Evolutionary conservation across 768 basidiomycete species (phyloP).

Genomic region (Boletus tomentosulus): DNA sequence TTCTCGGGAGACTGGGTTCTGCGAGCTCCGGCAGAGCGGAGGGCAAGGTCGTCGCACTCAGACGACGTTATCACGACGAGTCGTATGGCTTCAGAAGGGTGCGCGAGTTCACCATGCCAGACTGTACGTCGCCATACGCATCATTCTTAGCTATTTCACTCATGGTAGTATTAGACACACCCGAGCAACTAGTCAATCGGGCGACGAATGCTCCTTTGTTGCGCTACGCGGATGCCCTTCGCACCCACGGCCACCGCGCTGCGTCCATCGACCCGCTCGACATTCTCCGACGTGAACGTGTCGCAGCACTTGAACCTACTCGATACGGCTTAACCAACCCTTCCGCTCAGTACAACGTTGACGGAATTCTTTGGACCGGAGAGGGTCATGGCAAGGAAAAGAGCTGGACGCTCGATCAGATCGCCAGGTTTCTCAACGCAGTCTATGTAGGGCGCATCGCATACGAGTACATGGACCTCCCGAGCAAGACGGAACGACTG

Average conservation of each 20-base stretch:
- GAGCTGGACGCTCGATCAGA: slow-evolving; percentile 68
- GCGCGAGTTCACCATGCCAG: slow-evolving; percentile 59
- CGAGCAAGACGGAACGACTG: slow-evolving; percentile 76
- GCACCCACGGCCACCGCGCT: slow-evolving; percentile 82
- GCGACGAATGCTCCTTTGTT: slow-evolving; percentile 70
- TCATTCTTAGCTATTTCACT: neutral
- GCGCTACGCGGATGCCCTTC: slow-evolving; percentile 85
- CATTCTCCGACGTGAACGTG: slow-evolving; percentile 76
- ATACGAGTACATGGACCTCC: slow-evolving; percentile 91
- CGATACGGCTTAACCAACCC: slow-evolving; percentile 70
- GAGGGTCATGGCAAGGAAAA: slow-evolving; percentile 22
- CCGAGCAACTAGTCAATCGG: slow-evolving; percentile 63
- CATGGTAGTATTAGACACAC: slow-evolving; percentile 45
- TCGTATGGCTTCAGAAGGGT: slow-evolving; percentile 75
- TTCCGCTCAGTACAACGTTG: slow-evolving; percentile 56
- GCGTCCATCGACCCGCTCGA: slow-evolving; percentile 86
- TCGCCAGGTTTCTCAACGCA: slow-evolving; percentile 61
- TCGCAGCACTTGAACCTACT: slow-evolving; percentile 68
- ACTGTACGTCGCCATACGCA: slow-evolving; percentile 48
- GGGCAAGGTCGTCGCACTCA: slow-evolving; percentile 21
- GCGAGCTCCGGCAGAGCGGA: neutral
- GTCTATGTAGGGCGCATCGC: slow-evolving; percentile 85
- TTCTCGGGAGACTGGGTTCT: slow-evolving; percentile 7
- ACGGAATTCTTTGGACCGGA: slow-evolving; percentile 78
- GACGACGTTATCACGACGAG: slow-evolving; percentile 63